Evolutionary conservation across 176 grass and related monocot species (phyloP).

Genomic region (Musa beccarii): DNA sequence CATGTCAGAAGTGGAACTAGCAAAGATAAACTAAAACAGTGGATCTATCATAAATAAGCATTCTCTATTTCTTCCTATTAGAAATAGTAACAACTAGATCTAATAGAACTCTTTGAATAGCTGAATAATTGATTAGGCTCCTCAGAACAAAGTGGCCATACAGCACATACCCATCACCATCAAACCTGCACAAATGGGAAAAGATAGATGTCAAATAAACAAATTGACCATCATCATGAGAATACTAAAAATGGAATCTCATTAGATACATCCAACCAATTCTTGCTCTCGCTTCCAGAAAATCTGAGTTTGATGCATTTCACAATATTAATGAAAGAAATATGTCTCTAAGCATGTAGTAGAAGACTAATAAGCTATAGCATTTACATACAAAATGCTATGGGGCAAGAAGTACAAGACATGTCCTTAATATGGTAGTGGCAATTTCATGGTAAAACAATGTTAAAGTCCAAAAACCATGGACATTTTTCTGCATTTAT

Average conservation of each 20-base stretch:
- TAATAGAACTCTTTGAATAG: neutral
- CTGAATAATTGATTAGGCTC: neutral
- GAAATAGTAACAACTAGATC: neutral
- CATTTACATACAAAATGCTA: neutral
- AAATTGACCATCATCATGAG: neutral
- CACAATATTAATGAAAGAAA: no score
- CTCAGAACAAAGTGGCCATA: neutral
- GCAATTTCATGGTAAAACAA: no score
- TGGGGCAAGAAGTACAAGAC: neutral
- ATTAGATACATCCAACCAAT: no score
- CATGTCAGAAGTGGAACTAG: neutral
- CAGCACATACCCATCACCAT: constrained; percentile 78
- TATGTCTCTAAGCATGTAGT: no score
- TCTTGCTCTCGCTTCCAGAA: no score
- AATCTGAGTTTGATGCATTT: no score
- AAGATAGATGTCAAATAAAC: neutral
- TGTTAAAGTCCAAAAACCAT: no score
- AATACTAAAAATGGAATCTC: no score
- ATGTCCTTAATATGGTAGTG: no score
- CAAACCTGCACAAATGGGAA: constrained; percentile 56
- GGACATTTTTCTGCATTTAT: no score
- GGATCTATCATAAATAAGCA: neutral
- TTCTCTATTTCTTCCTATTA: neutral
- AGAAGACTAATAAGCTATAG: neutral
- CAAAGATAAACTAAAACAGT: neutral